These are phyloP conservation scores for Verticillium klebahnii DNA, from an alignment of 2,329 filamentous ascomycete genomes.

Conservation along the genomic window DNA sequence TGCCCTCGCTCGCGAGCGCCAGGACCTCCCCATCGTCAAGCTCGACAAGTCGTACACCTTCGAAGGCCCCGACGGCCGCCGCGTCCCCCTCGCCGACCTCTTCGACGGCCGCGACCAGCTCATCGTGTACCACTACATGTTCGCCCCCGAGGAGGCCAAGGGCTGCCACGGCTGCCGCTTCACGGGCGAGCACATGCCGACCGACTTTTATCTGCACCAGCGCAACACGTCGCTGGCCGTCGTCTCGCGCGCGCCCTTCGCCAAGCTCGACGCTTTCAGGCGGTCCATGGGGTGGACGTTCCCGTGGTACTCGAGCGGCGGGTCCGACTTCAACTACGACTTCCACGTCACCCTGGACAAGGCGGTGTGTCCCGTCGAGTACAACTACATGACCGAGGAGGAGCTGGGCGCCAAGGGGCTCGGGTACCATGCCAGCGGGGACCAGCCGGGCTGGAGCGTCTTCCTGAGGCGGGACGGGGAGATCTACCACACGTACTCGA, in stretches of 20 bases:
- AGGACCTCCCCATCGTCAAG: conserved; percentile 33
- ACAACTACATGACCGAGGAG: conserved; percentile 17
- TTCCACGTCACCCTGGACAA: conserved; percentile 30
- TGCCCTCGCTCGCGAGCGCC: conserved; percentile 23
- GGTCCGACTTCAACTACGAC: conserved; percentile 33
- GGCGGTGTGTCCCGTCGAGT: conserved; percentile 16
- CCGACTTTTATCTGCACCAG: conserved; percentile 28
- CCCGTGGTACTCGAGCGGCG: conserved; percentile 32
- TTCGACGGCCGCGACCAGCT: conserved; percentile 29
- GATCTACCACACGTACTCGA: conserved; percentile 33
- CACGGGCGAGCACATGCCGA: conserved; percentile 31
- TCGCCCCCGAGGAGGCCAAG: conserved; percentile 24
- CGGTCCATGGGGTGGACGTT: conserved; percentile 33
- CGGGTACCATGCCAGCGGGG: conserved; percentile 19
- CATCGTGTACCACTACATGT: conserved; percentile 44
- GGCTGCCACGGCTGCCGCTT: conserved; percentile 35
- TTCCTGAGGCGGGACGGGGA: conserved; percentile 25
- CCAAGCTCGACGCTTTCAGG: conserved; percentile 30
- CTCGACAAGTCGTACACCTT: conserved; percentile 31
- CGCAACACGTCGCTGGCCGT: conserved; percentile 32
- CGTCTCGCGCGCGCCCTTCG: conserved; percentile 31
- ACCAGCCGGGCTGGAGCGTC: conserved; percentile 31
- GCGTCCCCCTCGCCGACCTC: conserved; percentile 21
- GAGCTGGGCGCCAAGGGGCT: conserved; percentile 21
- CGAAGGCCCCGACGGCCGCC: conserved; percentile 20